These are phyloP conservation scores for Diddensiella caesifluorescens DNA, from an alignment of 805 yeast genomes.

Conservation along the genomic window DNA sequence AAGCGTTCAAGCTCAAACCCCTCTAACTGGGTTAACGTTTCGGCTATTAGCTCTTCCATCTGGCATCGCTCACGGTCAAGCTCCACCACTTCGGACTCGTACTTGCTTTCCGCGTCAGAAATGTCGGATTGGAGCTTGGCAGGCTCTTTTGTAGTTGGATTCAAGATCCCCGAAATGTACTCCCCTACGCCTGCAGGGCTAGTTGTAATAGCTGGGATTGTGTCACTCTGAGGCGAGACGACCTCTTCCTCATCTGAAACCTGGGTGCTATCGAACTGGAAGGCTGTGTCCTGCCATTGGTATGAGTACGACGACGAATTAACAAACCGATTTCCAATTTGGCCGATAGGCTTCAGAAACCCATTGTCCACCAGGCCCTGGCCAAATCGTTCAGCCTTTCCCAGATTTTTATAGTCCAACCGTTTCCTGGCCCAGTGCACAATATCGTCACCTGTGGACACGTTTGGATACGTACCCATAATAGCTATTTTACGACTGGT, in stretches of 20 bases:
- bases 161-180: constrained; percentile 1
- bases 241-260: constrained; percentile 1
- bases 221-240: neutral
- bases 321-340: constrained; percentile 50
- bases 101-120: constrained; percentile 46
- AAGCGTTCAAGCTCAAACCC: constrained; percentile 68
- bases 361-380: constrained; percentile 63
- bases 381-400: constrained; percentile 67
- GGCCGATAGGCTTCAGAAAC: constrained; percentile 57
- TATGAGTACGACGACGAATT: constrained; percentile 65
- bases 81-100: constrained; percentile 47
- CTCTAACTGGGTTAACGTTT: constrained; percentile 64
- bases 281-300: constrained; percentile 67
- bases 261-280: constrained; percentile 25
- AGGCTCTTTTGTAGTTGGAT: constrained; percentile 4
- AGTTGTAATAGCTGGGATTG: constrained; percentile 2
- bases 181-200: constrained; percentile 2
- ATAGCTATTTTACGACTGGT: constrained; percentile 57
- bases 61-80: constrained; percentile 62
- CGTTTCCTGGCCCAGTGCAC: constrained; percentile 54
- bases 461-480: constrained; percentile 58
- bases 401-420: constrained; percentile 45
- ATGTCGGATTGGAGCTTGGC: constrained; percentile 37
- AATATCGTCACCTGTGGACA: constrained; percentile 56
- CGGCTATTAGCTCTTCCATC: constrained; percentile 60